Percentiles rank a stretch among this genome's conserved stretches.
Evolutionary conservation across 495 filamentous ascomycete species (phyloP).

Genomic region (Ascobolus immersus): DNA sequence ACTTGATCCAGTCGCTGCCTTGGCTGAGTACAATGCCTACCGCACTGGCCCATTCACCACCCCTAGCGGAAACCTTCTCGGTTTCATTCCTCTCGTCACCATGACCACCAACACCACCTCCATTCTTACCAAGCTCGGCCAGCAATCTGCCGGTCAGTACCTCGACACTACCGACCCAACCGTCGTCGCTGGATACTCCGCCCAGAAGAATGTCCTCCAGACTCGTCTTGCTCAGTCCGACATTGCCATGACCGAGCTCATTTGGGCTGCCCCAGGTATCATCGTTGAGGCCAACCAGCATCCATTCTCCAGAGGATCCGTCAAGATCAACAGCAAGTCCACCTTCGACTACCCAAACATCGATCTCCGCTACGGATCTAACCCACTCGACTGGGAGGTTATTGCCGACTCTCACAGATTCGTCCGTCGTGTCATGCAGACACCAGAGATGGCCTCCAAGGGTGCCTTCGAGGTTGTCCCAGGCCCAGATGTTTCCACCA

Average conservation of each 20-base stretch:
- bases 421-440: slow-evolving; percentile 17
- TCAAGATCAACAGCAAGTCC: slow-evolving; percentile 19
- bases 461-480: slow-evolving; percentile 13
- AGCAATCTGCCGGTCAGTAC: slow-evolving; percentile 16
- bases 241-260: slow-evolving; percentile 11
- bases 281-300: slow-evolving; percentile 9
- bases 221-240: slow-evolving; percentile 3
- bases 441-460: slow-evolving; percentile 16
- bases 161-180: slow-evolving; percentile 19
- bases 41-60: neutral
- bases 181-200: slow-evolving; percentile 18
- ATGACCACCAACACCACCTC: no score
- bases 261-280: no score
- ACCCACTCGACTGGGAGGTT: slow-evolving; percentile 22
- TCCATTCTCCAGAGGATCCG: slow-evolving; percentile 21
- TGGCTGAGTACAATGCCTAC: neutral
- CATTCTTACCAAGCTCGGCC: no score
- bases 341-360: slow-evolving; percentile 15
- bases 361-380: slow-evolving; percentile 19
- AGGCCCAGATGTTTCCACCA: slow-evolving; percentile 10
- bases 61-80: neutral
- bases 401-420: slow-evolving; percentile 23
- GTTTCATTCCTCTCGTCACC: no score
- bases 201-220: slow-evolving; percentile 8
- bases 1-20: no score